Base-by-base conservation (phyloP, 176 grass and related monocot species). In the Phragmites australis region DNA sequence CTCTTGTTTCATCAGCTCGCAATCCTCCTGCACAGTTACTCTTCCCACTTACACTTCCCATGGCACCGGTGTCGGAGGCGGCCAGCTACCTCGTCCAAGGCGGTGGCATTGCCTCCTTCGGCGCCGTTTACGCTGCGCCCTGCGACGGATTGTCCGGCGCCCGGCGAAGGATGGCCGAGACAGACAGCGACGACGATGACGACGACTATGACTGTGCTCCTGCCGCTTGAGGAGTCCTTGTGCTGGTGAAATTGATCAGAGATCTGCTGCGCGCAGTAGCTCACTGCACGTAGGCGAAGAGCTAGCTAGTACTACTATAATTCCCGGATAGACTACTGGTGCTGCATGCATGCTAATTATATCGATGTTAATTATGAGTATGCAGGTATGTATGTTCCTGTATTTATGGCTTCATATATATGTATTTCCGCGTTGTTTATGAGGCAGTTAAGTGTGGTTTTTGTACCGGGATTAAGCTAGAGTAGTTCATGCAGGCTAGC, bases 151-250 rank as follows among this genome's bases (percentile, higher is more conserved):
- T 30, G 6, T 43, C 59, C 75, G 8, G 51, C 29, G 14, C 45
- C n/a, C 32, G 71, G 16, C 67, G 68, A 9, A 94, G 76, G 80
- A 55, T 87, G 86, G 16, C 39, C n/a, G 75, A 85, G 57, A 54
- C 68, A 4, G 87, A 92, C 22, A 68, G 72, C 25, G 87, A 90
- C 27, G 93, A 90, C 14, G 93, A 92, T 0, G 93, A 92, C 0
- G 93, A 87, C 10, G 87, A 95, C 39, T 85, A 61, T 6, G 93
- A 95, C 80, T 92, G 90, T 16, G 90, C 84, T 7, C 89, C 89
- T 30, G 93, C 93, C 29, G 93, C 93, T 29, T 92, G 65, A 94
- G 31, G 31, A 65, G 74, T 6, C 14, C 43, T 11, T 40, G 37
- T 21, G 55, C 55, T 60, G 40, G 41, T 60, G n/a, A 29, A 15